Base-by-base conservation (phyloP, 805 yeast genomes). In the Hanseniaspora mollemarum region DNA sequence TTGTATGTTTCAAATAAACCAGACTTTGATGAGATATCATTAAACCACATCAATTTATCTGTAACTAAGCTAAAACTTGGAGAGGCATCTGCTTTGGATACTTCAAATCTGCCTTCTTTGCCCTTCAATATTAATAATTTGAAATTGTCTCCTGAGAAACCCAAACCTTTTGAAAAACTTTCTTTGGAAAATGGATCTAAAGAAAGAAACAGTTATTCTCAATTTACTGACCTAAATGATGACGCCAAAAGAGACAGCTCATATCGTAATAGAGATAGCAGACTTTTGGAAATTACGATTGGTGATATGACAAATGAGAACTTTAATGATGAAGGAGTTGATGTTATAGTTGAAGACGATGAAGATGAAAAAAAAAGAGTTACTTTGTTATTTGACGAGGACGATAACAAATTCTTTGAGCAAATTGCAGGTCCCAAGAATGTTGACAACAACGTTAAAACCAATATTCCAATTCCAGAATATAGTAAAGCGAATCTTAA, bases 321-420 rank as follows among this genome's bases (percentile, higher is more conserved):
- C 19, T 19, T 33, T 36, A 42, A 36, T 49, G 46, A 35, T 26
- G 42, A 26, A 19, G 46, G 2, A 13, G 16, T 38, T 13, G 26
- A 45, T 18, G 38, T 21, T 18, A 40, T 28, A 21, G 25, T 13
- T 18, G 7, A 12, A 26, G 19, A 8, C 2, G 52, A 38, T 8
- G 43, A 22, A 26, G 36, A 33, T n/a, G 55, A 41, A 13, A 41
- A 54, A 13, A 52, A 51, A 26, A 55, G 68, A 53, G 62, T 60
- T 3, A 59, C 65, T 6, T 57, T 62, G 61, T 51, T 60, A 22
- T 63, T 59, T 53, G 65, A 60, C 55, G 63, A 55, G 24, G 58
- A 59, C 9, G 59, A 56, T 12, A 44, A 53, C 50, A 43, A 45
- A 55, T 55, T 15, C 36, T 54, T 41, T 54, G 53, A 55, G 49